Percentiles rank a stretch among this genome's conserved stretches.
These are phyloP conservation scores for Pyrus hybrid DNA, from an alignment of 331 rosid genomes.

Conservation along the genomic window DNA sequence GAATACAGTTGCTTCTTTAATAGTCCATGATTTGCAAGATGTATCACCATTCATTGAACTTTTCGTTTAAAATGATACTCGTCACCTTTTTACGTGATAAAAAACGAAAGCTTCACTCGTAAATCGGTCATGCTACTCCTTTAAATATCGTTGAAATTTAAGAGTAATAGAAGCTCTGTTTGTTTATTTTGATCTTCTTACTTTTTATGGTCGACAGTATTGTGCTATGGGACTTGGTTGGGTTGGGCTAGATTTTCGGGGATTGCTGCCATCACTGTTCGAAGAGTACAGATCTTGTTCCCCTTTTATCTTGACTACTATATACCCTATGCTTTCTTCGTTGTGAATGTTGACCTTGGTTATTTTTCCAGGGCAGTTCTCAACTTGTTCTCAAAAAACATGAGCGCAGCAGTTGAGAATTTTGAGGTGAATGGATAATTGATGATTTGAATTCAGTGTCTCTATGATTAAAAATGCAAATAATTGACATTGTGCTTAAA, in stretches of 20 bases:
- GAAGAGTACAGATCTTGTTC: constrained; percentile 56
- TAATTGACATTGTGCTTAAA: not conserved
- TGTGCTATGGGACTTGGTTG: constrained; percentile 99
- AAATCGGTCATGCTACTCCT: not conserved
- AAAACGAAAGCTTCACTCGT: not conserved
- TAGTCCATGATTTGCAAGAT: not conserved
- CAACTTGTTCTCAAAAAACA: constrained; percentile 80
- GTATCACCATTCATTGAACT: not conserved
- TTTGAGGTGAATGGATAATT: constrained; percentile 64
- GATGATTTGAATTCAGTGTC: not conserved
- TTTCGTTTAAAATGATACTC: not conserved
- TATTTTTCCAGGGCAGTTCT: constrained; percentile 76
- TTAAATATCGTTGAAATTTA: not conserved
- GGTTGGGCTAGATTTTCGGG: constrained; percentile 98
- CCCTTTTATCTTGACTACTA: not conserved
- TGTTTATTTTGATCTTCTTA: constrained; percentile 19
- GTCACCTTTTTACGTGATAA: not conserved
- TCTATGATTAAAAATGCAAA: not conserved
- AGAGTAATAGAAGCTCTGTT: not conserved
- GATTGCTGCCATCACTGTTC: constrained; percentile 91
- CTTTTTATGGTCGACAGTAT: constrained; percentile 45
- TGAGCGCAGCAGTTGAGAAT: constrained; percentile 86
- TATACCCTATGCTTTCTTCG: not conserved
- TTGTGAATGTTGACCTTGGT: constrained; percentile 22
- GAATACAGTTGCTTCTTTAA: not conserved